Base-by-base conservation (phyloP, 495 filamentous ascomycete genomes). In the Aspergillus homomorphus region DNA sequence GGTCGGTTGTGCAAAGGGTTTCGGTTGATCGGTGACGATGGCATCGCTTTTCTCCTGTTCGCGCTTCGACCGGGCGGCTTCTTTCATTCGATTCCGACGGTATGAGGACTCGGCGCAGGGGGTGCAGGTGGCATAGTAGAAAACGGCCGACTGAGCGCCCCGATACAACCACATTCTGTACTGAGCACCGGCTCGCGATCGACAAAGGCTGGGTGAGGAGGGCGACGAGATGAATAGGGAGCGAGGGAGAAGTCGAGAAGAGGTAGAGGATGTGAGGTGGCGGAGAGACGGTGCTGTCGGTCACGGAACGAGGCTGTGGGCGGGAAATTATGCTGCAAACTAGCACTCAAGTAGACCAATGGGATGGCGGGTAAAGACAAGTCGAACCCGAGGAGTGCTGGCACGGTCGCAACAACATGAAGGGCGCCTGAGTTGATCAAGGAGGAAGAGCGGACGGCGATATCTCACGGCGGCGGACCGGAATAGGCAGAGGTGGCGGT, bases 91-190 rank as follows among this genome's bases (percentile, higher is more conserved):
- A 69, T 86, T 87, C 43, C 85, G 81, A 48, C 81, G 84, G 54
- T 87, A 78, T 23, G 74, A 73, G 57, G 84, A 74, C 54, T 85
- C 81, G 53, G 83, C 76, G 73, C 91, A 96, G 65, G 91, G 90
- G 28, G 89, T 86, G 72, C 91, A 96, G 51, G 89, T 88, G 56
- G 85, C 80, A 63, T 92, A 84, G 78, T 92, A 95, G 74, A 95
- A 96, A 68, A 92, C 75, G 57, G 89, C 90, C 16, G 91, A 96
- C 75, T 94, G 91, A 52, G 70, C 77, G 51, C 80, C 80, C 22
- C 80, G 74, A 64, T 73, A 82, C 66, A 83, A 73, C 80, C 80
- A 83, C 77, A 80, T 80, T 66, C 54, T 59, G 42, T 33, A n/a
- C 48, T 51, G 22, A 28, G 16, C 45, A 50, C 23, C 24, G 18